Evolutionary conservation across 2,329 filamentous ascomycete genomes (phyloP).

Genomic region (Immersiporthe knoxdaviesiana): DNA sequence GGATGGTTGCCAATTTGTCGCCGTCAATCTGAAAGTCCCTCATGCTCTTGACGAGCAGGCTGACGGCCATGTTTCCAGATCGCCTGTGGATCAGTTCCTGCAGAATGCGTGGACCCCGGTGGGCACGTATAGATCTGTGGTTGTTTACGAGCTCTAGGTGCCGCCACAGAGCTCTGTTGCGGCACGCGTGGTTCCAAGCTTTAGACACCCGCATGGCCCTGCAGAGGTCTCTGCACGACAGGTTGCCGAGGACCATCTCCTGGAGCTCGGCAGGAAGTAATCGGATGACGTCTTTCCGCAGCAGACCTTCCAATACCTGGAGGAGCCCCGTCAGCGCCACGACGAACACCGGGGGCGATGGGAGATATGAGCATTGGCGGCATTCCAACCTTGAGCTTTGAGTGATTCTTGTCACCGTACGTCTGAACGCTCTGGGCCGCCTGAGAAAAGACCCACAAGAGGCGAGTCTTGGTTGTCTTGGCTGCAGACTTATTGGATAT

Average conservation of each 20-base stretch:
- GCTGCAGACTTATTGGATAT: neutral
- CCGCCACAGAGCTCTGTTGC: constrained; percentile 21
- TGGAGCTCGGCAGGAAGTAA: constrained; percentile 16
- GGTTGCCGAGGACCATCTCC: constrained; percentile 4
- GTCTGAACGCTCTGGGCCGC: constrained; percentile 16
- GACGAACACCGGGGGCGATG: neutral
- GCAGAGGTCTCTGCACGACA: constrained; percentile 19
- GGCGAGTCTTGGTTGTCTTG: constrained; percentile 6
- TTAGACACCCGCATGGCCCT: constrained; percentile 24
- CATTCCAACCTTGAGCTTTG: constrained; percentile 19
- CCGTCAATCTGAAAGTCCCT: constrained; percentile 12
- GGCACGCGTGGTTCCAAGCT: constrained; percentile 19
- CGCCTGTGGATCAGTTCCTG: constrained; percentile 12
- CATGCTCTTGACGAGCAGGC: constrained; percentile 13
- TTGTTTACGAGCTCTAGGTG: constrained; percentile 9
- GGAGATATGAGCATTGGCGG: neutral
- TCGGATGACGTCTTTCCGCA: constrained; percentile 21
- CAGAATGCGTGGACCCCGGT: neutral
- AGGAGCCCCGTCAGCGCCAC: constrained; percentile 2
- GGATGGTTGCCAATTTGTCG: constrained; percentile 2
- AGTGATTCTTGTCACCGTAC: constrained; percentile 14
- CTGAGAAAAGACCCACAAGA: constrained; percentile 23
- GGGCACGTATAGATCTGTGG: neutral
- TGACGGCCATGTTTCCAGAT: constrained; percentile 12
- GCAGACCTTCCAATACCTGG: constrained; percentile 8